Base-by-base conservation (phyloP, 805 yeast genomes). In the Yarrowia sp. region DNA sequence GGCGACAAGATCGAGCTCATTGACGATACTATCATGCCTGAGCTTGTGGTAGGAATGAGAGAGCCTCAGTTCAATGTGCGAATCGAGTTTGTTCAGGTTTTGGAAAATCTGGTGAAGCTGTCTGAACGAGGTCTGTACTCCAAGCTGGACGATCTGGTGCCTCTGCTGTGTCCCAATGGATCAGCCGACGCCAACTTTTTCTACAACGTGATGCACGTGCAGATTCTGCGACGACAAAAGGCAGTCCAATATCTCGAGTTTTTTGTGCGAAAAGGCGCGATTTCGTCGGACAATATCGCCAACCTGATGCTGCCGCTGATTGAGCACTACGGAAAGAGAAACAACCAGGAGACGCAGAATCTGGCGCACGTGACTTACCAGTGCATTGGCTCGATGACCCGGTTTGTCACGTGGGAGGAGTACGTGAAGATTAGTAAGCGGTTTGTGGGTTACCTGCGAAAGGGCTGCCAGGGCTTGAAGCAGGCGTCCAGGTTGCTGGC, bases 131-230 rank as follows among this genome's bases (percentile, higher is more conserved):
- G 12, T 7, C 9, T 58, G 19, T 58, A 17, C 40, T 39, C n/a
- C 13, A 39, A 38, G n/a, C 9, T 42, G 3, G 9, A 15, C 8
- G 94, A 90, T 72, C 82, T 93, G 92, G 83, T 84, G 68, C 81
- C 84, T 0, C 78, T 94, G 46, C 77, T 88, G 0, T 83, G 80
- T 72, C 60, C 49, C 36, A 81, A 84, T 64, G 88, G 87, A 49
- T 96, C 92, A 72, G 94, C 88, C 43, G 98, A 92, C 72, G 89
- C 92, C 4, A 88, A 91, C 76, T 90, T 91, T 74, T 91, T 91
- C 77, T 75, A 79, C 50, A 92, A 92, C 72, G 82, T 95, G 58
- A 84, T 83, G 69, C 97, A 94, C 76, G 87, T 94, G 43, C 99
- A 94, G 79, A 73, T 89, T 10, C 92, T 89, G 74, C 86, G 96